These are phyloP conservation scores for Coniochaeta hoffmannii DNA, from an alignment of 2,329 filamentous ascomycete genomes.

Conservation along the genomic window DNA sequence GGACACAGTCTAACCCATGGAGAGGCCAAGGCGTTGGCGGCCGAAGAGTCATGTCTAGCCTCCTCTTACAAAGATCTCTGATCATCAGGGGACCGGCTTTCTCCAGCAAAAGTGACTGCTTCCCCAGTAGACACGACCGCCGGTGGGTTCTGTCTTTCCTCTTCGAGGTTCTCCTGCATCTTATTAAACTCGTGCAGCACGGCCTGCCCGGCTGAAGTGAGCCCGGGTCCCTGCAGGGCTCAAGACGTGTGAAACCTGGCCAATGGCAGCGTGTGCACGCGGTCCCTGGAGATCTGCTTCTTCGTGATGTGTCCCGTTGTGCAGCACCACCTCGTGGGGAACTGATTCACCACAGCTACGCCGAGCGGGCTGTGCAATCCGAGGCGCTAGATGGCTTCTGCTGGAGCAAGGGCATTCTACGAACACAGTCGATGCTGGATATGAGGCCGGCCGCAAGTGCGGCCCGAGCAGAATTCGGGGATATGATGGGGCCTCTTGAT, in stretches of 20 bases:
- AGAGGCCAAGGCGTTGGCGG: neutral
- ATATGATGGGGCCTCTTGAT: neutral
- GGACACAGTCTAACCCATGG: no score
- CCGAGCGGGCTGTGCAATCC: neutral
- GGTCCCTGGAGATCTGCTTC: neutral
- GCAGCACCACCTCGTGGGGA: neutral
- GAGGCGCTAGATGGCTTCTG: neutral
- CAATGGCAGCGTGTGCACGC: neutral
- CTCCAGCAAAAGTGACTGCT: neutral
- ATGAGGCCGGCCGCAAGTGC: neutral
- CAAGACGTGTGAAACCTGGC: neutral
- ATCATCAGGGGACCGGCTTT: neutral
- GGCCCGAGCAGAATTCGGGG: neutral
- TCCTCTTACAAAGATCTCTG: neutral
- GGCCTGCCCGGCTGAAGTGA: neutral
- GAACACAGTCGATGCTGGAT: neutral
- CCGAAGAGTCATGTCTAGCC: neutral
- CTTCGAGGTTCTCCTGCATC: neutral
- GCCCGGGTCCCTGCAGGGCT: neutral
- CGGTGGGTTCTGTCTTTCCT: neutral
- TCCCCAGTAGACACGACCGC: no score
- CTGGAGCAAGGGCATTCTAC: no score
- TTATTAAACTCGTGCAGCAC: neutral
- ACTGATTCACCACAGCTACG: neutral
- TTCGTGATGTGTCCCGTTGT: no score